Evolutionary conservation across 768 basidiomycete species (phyloP).

Genomic region (Mycena crocata): DNA sequence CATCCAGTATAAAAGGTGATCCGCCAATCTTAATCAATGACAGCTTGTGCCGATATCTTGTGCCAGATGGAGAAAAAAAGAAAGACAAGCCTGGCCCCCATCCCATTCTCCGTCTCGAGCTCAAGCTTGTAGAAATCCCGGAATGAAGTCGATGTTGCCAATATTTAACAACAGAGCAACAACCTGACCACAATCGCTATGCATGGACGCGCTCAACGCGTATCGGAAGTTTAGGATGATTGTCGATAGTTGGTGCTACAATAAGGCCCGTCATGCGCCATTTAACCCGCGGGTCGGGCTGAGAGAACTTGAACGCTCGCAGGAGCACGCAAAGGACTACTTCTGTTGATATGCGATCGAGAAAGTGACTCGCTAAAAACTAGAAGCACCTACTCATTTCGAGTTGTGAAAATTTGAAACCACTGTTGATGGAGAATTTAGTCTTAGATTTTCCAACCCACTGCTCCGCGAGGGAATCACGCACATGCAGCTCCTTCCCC

Average conservation of each 20-base stretch:
- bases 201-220: too few relatives aligned
- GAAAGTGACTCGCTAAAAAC: too few relatives aligned
- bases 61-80: too few relatives aligned
- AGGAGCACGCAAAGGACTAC: neutral
- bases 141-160: too few relatives aligned
- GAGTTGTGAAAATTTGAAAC: constrained; percentile 14
- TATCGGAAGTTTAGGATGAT: neutral
- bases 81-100: too few relatives aligned
- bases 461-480: neutral
- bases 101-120: too few relatives aligned
- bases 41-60: too few relatives aligned
- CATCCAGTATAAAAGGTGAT: too few relatives aligned
- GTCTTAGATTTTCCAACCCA: neutral
- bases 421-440: neutral
- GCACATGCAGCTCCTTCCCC: neutral
- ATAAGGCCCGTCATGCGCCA: constrained; percentile 1
- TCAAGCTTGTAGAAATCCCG: too few relatives aligned
- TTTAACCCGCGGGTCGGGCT: neutral
- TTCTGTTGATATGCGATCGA: neutral
- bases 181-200: too few relatives aligned
- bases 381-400: constrained; percentile 12
- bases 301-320: constrained; percentile 11
- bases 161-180: too few relatives aligned
- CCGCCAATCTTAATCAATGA: too few relatives aligned
- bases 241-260: neutral